Percentiles rank a stretch among this genome's conserved stretches.
Conservation (phyloP, 148 eudicot species). For the Amaranthus palmeri region DNA sequence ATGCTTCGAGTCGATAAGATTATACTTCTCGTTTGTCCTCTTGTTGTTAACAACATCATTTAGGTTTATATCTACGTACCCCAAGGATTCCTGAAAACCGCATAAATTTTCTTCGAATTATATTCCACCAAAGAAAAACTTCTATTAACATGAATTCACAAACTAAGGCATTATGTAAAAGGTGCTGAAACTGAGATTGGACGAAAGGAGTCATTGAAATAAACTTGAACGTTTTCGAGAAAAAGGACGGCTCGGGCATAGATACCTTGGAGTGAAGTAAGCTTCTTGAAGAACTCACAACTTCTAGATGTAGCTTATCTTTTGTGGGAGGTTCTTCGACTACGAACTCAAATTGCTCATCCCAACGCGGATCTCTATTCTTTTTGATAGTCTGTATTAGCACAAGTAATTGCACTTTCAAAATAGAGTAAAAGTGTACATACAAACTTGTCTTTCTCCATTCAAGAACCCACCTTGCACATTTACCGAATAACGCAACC, state of each 20-base stretch:
- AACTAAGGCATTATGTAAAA: neutral
- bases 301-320: constrained; percentile 69
- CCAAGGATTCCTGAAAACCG: constrained; percentile 65
- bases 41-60: constrained; percentile 73
- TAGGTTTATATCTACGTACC: constrained; percentile 67
- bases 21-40: constrained; percentile 75
- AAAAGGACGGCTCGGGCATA: too few species aligned
- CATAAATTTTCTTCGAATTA: neutral
- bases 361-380: constrained; percentile 83
- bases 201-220: too few species aligned
- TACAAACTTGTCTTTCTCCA: too few species aligned
- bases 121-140: neutral
- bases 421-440: too few species aligned
- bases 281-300: constrained; percentile 55
- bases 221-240: too few species aligned
- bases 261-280: constrained; percentile 67
- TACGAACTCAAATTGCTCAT: constrained; percentile 53
- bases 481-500: too few species aligned
- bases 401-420: constrained; percentile 8
- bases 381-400: constrained; percentile 57
- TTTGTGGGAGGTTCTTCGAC: constrained; percentile 62
- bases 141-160: too few species aligned
- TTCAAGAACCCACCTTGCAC: too few species aligned
- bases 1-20: constrained; percentile 83
- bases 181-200: too few species aligned